phyloP scores from a whole-genome alignment of 2,329 filamentous ascomycete genomes.

The Phialophora verrucosa region DNA sequence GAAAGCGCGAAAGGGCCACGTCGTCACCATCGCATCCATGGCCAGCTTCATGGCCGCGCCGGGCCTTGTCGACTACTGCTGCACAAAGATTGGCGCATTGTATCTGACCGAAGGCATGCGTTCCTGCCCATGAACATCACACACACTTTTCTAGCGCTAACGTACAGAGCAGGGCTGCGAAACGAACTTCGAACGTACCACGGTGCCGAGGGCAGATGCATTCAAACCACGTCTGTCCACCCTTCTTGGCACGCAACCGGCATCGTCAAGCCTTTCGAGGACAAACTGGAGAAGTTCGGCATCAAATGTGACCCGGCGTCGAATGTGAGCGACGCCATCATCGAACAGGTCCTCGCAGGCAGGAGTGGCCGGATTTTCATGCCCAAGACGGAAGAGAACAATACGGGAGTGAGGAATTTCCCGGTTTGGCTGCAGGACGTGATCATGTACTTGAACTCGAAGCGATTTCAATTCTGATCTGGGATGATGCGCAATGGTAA shows the following conservation, averaged over 20 bases:
- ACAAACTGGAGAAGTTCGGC: constrained; percentile 62
- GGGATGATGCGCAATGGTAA: not conserved
- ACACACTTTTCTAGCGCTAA: not conserved
- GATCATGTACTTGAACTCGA: constrained; percentile 4
- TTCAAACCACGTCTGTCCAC: constrained; percentile 37
- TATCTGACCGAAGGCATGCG: constrained; percentile 68
- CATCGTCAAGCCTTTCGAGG: constrained; percentile 55
- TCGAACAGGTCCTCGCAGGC: constrained; percentile 48
- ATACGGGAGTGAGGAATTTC: constrained; percentile 17
- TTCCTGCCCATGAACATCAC: constrained; percentile 3
- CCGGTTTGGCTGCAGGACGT: constrained; percentile 38
- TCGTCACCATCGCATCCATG: constrained; percentile 71
- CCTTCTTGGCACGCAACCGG: constrained; percentile 38
- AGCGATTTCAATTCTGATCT: not conserved
- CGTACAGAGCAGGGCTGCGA: constrained; percentile 46
- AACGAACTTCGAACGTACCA: constrained; percentile 65
- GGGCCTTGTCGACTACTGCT: constrained; percentile 70
- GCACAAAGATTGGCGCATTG: constrained; percentile 69
- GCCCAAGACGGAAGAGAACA: constrained; percentile 28
- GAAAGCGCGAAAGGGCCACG: constrained; percentile 69
- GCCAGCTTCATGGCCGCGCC: constrained; percentile 67
- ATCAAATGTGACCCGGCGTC: constrained; percentile 31
- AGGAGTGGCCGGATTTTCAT: constrained; percentile 37
- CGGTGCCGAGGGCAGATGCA: constrained; percentile 27
- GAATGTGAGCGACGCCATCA: constrained; percentile 61